A percentile compares a stretch with the other conserved stretches of the same genome.
These are phyloP conservation scores for Athelia psychrophila DNA, from an alignment of 1,284 basidiomycete genomes.

Conservation along the genomic window DNA sequence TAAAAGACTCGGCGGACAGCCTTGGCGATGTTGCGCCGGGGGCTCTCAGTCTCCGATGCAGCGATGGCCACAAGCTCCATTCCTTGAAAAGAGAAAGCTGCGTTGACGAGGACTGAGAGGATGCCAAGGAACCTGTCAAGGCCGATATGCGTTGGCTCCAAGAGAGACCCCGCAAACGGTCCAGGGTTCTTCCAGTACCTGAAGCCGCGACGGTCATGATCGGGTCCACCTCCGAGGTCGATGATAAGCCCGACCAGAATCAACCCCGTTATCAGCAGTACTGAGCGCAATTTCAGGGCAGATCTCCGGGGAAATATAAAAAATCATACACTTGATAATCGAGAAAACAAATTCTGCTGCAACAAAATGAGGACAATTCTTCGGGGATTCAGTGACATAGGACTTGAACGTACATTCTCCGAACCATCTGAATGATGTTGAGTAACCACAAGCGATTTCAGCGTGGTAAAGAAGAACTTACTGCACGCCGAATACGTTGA, in stretches of 20 bases:
- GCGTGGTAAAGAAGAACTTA: background rate
- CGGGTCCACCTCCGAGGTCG: slow-evolving; percentile 19
- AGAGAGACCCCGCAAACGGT: slow-evolving; percentile 17
- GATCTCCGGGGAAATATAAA: background rate
- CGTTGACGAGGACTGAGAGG: slow-evolving; percentile 21
- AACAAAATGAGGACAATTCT: slow-evolving; percentile 15
- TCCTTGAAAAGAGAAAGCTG: slow-evolving; percentile 16
- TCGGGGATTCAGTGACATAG: no score
- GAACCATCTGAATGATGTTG: no score
- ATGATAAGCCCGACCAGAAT: slow-evolving; percentile 30
- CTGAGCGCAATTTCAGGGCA: background rate
- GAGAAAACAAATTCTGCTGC: slow-evolving; percentile 37
- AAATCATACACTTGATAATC: slow-evolving; percentile 32
- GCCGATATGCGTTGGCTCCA: slow-evolving; percentile 14
- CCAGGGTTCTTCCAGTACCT: slow-evolving; percentile 18
- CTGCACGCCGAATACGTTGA: slow-evolving; percentile 10
- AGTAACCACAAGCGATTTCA: slow-evolving; percentile 1
- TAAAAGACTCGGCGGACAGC: slow-evolving; percentile 48
- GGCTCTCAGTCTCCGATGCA: slow-evolving; percentile 38
- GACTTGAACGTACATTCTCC: no score
- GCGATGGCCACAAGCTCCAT: slow-evolving; percentile 29
- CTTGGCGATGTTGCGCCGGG: slow-evolving; percentile 29
- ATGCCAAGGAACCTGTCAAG: slow-evolving; percentile 16
- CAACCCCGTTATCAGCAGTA: slow-evolving; percentile 24
- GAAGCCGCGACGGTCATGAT: slow-evolving; percentile 20